Evolutionary conservation across 2,329 filamentous ascomycete genomes (phyloP).

Genomic region (Aplosporella prunicola): DNA sequence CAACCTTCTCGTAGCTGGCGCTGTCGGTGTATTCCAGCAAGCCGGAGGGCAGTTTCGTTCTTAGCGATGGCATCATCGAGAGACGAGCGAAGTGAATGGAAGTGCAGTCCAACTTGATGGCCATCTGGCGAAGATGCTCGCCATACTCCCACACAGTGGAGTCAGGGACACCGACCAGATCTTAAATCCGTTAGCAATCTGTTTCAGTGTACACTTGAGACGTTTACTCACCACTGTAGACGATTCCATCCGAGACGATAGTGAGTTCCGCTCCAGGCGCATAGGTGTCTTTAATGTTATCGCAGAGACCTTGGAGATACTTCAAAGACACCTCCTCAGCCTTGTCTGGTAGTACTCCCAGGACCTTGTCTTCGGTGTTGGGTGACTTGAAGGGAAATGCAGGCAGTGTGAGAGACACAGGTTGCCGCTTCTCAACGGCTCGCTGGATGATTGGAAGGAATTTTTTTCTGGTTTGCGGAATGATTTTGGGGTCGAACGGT

Average conservation of each 20-base stretch:
- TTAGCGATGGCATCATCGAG: slow-evolving; percentile 7
- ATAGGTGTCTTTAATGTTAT: slow-evolving; percentile 31
- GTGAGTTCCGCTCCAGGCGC: slow-evolving; percentile 31
- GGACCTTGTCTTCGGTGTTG: slow-evolving; percentile 45
- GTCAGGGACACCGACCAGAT: slow-evolving; percentile 34
- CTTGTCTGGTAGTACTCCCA: slow-evolving; percentile 38
- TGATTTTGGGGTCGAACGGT: slow-evolving; percentile 8
- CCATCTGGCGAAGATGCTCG: slow-evolving; percentile 28
- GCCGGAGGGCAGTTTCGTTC: slow-evolving; percentile 17
- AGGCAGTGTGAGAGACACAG: slow-evolving; percentile 34
- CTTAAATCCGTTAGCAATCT: slow-evolving; percentile 11
- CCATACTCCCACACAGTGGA: slow-evolving; percentile 34
- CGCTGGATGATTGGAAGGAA: slow-evolving; percentile 9
- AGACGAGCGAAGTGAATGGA: slow-evolving; percentile 30
- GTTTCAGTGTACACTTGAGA: neutral
- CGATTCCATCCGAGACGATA: slow-evolving; percentile 37
- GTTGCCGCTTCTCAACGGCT: slow-evolving; percentile 20
- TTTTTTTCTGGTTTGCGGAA: slow-evolving; percentile 3
- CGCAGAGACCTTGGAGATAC: slow-evolving; percentile 33
- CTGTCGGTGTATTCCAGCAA: slow-evolving; percentile 19
- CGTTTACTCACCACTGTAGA: slow-evolving; percentile 27
- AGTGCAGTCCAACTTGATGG: slow-evolving; percentile 21
- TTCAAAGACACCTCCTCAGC: slow-evolving; percentile 34
- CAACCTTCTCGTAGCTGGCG: slow-evolving; percentile 14
- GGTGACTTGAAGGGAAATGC: slow-evolving; percentile 55